Evolutionary conservation across 768 basidiomycete species (phyloP), one percentile per base, ranked within the genome.

Genomic region (Phaeotremella skinneri): DNA sequence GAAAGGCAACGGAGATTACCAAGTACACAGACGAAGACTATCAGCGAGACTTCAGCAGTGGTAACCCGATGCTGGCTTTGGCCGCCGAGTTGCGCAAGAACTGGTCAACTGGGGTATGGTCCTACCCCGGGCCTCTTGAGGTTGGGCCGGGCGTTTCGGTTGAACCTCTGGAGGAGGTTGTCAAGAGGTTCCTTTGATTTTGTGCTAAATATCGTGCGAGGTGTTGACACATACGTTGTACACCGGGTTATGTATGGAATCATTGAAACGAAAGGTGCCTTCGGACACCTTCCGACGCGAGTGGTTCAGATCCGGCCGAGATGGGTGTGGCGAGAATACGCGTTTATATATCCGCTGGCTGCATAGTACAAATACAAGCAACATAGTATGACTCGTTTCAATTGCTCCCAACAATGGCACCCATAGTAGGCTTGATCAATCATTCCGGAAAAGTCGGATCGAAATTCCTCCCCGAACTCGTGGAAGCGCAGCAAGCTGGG

Each of bases 1-100:
- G 56, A 25, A 49, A 53, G 26, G 27, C 41, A 4, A 41, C 62
- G 2, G 30, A 55, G 25, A 27, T 63, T 23, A 30, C 45, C 4
- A 20, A 26, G 25, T 50, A 23, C 42, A 42, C 47, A 23, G 57
- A 56, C 5, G 57, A 58, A 21, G 21, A 43, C 4, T 52, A n/a
- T 52, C 43, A 45, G 43, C 13, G 23, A 23, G 43, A 7, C 23
- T 45, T 45, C 13, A 20, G 9, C 2, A 26, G 7, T 3, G 20
- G 20, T n/a, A 25, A 13, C 4, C 13, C 39, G 4, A 29, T 25
- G 4, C 9, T 17, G 27, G 32, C 30, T 17, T 20, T 21, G 4
- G 31, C n/a, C 17, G 27, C 20, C 9, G 52, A 39, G 13, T n/a
- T 26, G 23, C 32, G 31, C 4, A 16, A 14, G 32, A 23, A 45